Evolutionary conservation across 2,329 filamentous ascomycete genomes (phyloP).

Genomic region (Stenocarpella maydis): DNA sequence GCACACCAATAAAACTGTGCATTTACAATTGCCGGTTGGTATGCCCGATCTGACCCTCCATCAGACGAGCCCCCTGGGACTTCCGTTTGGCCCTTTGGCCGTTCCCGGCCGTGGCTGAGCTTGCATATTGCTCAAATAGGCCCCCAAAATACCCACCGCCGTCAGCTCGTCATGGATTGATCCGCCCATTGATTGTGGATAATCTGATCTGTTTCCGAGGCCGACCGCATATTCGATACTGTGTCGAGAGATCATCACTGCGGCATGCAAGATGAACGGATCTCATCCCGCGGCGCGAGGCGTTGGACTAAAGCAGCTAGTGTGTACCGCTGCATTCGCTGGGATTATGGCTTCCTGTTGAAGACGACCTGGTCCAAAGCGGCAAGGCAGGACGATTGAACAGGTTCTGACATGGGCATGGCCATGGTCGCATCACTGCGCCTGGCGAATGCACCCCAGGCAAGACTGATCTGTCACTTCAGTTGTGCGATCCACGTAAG

Average conservation of each 20-base stretch:
- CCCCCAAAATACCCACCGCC: constrained; percentile 11
- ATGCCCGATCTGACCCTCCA: background rate
- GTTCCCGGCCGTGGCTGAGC: constrained; percentile 2
- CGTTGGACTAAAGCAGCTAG: background rate
- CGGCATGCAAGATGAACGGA: constrained; percentile 2
- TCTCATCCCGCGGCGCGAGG: background rate
- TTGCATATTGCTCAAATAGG: constrained; percentile 7
- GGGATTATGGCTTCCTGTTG: background rate
- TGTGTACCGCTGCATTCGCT: background rate
- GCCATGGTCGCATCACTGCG: background rate
- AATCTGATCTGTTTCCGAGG: constrained; percentile 13
- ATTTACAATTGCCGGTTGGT: constrained; percentile 3
- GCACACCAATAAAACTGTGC: constrained; percentile 4
- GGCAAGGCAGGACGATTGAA: background rate
- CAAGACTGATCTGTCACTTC: background rate
- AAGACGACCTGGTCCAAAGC: background rate
- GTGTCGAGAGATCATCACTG: constrained; percentile 6
- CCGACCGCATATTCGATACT: constrained; percentile 21
- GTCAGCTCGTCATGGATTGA: constrained; percentile 18
- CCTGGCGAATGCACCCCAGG: background rate
- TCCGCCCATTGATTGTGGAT: background rate
- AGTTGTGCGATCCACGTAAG: background rate
- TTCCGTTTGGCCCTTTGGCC: constrained; percentile 20
- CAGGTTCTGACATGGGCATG: background rate
- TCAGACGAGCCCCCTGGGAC: background rate